Evolutionary conservation across 441 rosid species (phyloP).

Genomic region (Francoa sonchifolia): DNA sequence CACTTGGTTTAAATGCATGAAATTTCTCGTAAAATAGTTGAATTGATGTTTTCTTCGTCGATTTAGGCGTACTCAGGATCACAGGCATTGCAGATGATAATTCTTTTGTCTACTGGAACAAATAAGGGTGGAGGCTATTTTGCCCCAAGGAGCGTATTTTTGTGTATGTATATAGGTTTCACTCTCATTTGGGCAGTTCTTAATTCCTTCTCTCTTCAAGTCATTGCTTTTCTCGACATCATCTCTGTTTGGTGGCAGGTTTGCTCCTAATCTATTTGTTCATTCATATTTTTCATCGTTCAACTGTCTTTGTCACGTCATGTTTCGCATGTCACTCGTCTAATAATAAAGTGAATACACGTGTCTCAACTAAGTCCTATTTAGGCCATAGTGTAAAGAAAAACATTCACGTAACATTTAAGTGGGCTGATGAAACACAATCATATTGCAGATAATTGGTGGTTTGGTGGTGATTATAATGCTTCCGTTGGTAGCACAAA

Average conservation of each 20-base stretch:
- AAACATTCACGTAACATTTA: too few relatives aligned
- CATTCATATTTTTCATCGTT: neutral
- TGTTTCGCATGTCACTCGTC: too few relatives aligned
- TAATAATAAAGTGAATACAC: too few relatives aligned
- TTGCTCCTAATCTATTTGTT: neutral
- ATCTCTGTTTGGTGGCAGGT: conserved; percentile 73
- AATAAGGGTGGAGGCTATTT: conserved; percentile 48
- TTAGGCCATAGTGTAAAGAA: too few relatives aligned
- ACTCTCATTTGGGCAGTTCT: conserved; percentile 46
- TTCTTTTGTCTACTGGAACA: conserved; percentile 41
- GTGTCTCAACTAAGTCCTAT: too few relatives aligned
- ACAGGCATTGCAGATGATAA: conserved; percentile 47
- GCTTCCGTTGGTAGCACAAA: conserved; percentile 43
- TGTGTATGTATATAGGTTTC: conserved; percentile 42
- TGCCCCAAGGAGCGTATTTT: conserved; percentile 37
- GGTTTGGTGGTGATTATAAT: conserved; percentile 42
- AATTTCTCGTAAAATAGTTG: too few relatives aligned
- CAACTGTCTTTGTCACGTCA: too few relatives aligned
- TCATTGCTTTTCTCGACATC: conserved; percentile 40
- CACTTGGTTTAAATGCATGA: too few relatives aligned
- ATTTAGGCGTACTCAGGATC: conserved; percentile 54
- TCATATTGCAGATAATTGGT: conserved; percentile 31
- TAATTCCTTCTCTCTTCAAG: conserved; percentile 43
- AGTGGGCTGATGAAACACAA: neutral
- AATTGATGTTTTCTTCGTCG: neutral